Conservation (phyloP, 2,329 filamentous ascomycete genomes). For the Massarina eburnea region DNA sequence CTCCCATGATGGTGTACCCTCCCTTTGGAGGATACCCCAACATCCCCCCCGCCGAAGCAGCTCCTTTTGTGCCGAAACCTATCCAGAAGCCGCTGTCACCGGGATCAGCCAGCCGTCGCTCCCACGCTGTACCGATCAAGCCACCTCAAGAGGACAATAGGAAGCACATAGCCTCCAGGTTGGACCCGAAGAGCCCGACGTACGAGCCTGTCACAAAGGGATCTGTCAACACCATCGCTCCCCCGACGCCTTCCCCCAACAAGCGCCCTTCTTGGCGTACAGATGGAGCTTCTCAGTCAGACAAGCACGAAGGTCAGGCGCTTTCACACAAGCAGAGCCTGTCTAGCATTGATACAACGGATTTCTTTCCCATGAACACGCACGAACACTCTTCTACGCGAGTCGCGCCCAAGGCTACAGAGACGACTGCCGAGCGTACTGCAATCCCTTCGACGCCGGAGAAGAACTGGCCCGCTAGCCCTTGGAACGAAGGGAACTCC, state of each 20-base stretch:
- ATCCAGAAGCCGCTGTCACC: slow-evolving; percentile 25
- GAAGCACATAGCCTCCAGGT: slow-evolving; percentile 24
- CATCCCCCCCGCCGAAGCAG: slow-evolving; percentile 20
- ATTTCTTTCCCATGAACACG: slow-evolving; percentile 46
- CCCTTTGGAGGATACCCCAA: slow-evolving; percentile 21
- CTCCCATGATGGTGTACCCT: slow-evolving; percentile 33
- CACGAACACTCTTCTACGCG: slow-evolving; percentile 44
- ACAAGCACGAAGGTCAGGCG: slow-evolving; percentile 16
- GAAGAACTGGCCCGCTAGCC: slow-evolving; percentile 38
- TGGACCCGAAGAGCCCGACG: slow-evolving; percentile 45
- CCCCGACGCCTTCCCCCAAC: slow-evolving; percentile 37
- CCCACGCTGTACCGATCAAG: slow-evolving; percentile 45
- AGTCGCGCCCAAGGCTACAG: slow-evolving; percentile 24
- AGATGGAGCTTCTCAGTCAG: slow-evolving; percentile 17
- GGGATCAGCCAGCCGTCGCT: slow-evolving; percentile 40
- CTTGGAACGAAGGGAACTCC: slow-evolving; percentile 36
- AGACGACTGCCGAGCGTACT: slow-evolving; percentile 12
- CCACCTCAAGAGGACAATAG: slow-evolving; percentile 34
- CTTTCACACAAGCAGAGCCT: slow-evolving; percentile 39
- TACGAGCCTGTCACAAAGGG: slow-evolving; percentile 37
- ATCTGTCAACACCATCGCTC: slow-evolving; percentile 15
- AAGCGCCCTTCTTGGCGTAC: slow-evolving; percentile 31
- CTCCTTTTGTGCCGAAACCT: slow-evolving; percentile 21
- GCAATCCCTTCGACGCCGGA: slow-evolving; percentile 37
- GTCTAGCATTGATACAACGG: slow-evolving; percentile 44